Base-by-base conservation (phyloP, 768 basidiomycete genomes). In the Hygrocybe coccinea region DNA sequence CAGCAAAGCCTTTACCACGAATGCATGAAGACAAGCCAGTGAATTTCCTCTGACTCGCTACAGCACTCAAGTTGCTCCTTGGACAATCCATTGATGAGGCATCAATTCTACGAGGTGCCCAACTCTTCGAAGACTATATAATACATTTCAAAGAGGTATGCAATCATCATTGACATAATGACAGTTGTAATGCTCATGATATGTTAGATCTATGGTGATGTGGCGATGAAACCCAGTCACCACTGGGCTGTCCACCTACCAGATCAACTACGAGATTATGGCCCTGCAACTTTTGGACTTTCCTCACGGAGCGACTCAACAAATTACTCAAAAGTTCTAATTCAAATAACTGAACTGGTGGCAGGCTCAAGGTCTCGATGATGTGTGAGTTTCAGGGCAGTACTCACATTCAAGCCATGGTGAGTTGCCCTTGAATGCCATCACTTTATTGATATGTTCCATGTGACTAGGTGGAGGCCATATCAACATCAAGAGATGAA, bases 201-300 rank as follows among this genome's bases (percentile, higher is more conserved):
- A 17, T 11, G 25, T 14, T 19, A 22, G 29, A 55, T 15, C 51
- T 71, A 71, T 56, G 66, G 66, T 3, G 38, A 21, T 2, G 52
- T 49, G 0, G 36, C 51, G 2, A 65, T 71, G 62, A 69, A 65
- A 46, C 69, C 67, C 5, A 71, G 69, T 19, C 64, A 66, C 38
- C 70, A 71, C 50, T 70, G 60, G 60, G 51, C 62, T n/a, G 59
- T 62, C 2, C 69, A 71, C 53, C 45, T 65, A 6, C 50, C 57
- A 2, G 58, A 58, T 8, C 67, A 69, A 45, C 58, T 71, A 6
- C 49, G 24, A 0, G 62, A 63, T 17, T 68, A 56, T 35, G 68
- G 65, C 0, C 65, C 69, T 6, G 61, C 69, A 63, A 63, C 7
- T 65, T 69, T 46, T 71, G 69, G 68, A 58, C 61, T 0, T 71